Base-by-base conservation (phyloP, 2,329 filamentous ascomycete species). In the Zasmidium citrigriseum region DNA sequence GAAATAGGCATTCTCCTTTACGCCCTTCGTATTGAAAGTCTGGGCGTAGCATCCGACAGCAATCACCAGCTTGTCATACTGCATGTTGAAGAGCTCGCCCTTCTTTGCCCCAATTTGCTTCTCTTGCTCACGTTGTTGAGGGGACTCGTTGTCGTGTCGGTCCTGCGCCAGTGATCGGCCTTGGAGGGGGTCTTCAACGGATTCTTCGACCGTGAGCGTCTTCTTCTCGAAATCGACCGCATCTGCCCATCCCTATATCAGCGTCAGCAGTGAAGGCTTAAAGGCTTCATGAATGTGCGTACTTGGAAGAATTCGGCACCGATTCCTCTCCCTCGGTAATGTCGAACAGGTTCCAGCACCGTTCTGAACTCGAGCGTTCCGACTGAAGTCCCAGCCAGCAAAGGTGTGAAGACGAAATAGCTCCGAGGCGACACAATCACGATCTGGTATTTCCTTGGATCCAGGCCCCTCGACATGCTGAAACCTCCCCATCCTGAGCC, bases 351-450 rank as follows among this genome's bases (percentile, higher is more conserved):
- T 71, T 97, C 93, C 20, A 96, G 82, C 1, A 90, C 88, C 10
- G 88, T 88, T 7, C 92, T 86, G 75, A 96, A 96, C 75, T 96
- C 92, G 25, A 96, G 84, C 0, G 92, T 96, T 2, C 93, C 92
- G 2, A 93, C 90, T 0, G 91, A 86, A 0, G 92, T 90, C 1
- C 89, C 90, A 1, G 91, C 93, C 1, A 97, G 85, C 1, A 96
- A 82, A 2, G 91, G 92, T 0, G 78, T 96, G 73, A 96, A 96
- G 71, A 93, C 91, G 68, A 96, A 96, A 75, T 96, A 95, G 0
- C 91, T 92, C 11, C 92, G 86, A 9, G 92, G 92, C 1, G 90
- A 96, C 58, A 96, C 85, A 66, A 96, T 82, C 16, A 95, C 81
- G 10, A 88, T 84, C 64, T 90, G 85, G 67, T 86, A 91, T 65